Base-by-base conservation (phyloP, 2,329 filamentous ascomycete species). In the Verticillium tricorpus region DNA sequence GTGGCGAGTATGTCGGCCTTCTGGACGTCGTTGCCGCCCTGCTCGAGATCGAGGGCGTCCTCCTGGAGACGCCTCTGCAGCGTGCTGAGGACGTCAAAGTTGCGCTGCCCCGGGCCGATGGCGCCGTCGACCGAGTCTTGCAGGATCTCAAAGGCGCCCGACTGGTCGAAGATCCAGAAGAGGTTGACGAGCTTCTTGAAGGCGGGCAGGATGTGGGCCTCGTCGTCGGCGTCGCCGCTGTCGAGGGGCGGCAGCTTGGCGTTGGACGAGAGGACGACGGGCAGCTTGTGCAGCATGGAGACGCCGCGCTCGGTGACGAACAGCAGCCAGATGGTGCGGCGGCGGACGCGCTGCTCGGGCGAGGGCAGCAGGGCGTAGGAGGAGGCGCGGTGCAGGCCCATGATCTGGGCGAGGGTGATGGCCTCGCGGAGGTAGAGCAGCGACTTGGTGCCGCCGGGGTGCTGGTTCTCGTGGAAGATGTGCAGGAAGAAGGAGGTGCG, bases 401-500 rank as follows among this genome's bases (percentile, higher is more conserved):
- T 74, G 55, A 83, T 77, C 64, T 84, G 81, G 1, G 81, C 80
- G 25, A 81, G 71, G 0, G 81, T 81, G n/a, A 84, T 79, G 6
- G 80, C 79, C 63, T 83, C 81, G 6, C 81, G 74, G 7, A 84
- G 66, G 64, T 80, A 80, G 9, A 83, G 66, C 7, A 82, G 69
- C 2, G 80, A 82, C 58, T 78, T 77, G 2, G 72, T 74, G 1
- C 80, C 79, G 3, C 81, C 81, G 0, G 79, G 73, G 11, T 72
- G 65, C 61, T 77, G 74, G 60, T 83, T 83, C 66, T 83, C 81
- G 64, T 82, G 76, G 59, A 81, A 82, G 12, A 82, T 77, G 65
- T 83, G 81, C 19, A 83, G 69, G 57, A 83, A 84, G 64, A 83
- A 84, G 0, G 80, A 78, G 2, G 77, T 78, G 5, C 79, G 74